Evolutionary conservation across 768 basidiomycete species (phyloP).

Genomic region (Lactarius akahatsu): DNA sequence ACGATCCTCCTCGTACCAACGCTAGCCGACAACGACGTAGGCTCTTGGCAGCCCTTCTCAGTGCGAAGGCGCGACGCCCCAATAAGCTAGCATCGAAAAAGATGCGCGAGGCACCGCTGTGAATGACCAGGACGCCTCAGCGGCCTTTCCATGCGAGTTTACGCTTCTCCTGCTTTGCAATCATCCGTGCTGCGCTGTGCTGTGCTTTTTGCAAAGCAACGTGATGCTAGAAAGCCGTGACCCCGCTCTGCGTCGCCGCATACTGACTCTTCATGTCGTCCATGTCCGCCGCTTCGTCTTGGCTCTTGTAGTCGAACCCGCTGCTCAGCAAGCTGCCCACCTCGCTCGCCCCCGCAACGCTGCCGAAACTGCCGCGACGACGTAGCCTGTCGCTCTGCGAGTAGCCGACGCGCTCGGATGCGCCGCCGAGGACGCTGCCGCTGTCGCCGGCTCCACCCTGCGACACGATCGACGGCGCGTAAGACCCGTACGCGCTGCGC

Average conservation of each 20-base stretch:
- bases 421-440: slow-evolving; percentile 48
- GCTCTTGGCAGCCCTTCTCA: slow-evolving; percentile 9
- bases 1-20: background rate
- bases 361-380: slow-evolving; percentile 73
- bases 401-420: slow-evolving; percentile 61
- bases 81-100: slow-evolving; percentile 7
- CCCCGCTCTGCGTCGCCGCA: slow-evolving; percentile 77
- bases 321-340: slow-evolving; percentile 64
- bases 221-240: slow-evolving; percentile 71
- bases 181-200: slow-evolving; percentile 20
- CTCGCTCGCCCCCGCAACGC: slow-evolving; percentile 72
- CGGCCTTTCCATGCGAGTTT: background rate
- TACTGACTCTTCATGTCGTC: slow-evolving; percentile 92
- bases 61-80: slow-evolving; percentile 20
- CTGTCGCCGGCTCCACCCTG: slow-evolving; percentile 74
- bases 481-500: slow-evolving; percentile 73
- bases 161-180: slow-evolving; percentile 7
- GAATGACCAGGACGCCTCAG: background rate
- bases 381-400: slow-evolving; percentile 89
- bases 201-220: background rate
- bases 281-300: slow-evolving; percentile 74
- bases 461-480: slow-evolving; percentile 90
- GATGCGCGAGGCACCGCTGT: background rate
- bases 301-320: slow-evolving; percentile 83
- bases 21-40: background rate